These are phyloP conservation scores for Tulasnella sp. DNA, from an alignment of 768 basidiomycete genomes.

Conservation along the genomic window DNA sequence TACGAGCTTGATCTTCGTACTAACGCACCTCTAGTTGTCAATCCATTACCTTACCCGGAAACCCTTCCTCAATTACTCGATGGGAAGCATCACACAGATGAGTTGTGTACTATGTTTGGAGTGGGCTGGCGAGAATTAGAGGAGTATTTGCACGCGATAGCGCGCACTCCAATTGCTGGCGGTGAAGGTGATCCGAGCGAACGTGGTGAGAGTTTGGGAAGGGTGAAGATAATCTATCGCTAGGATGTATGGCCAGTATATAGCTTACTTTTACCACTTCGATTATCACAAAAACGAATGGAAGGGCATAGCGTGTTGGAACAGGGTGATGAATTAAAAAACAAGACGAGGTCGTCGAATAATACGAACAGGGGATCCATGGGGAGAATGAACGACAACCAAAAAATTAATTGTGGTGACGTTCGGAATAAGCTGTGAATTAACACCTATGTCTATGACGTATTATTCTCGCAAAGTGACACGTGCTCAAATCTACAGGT, in stretches of 20 bases:
- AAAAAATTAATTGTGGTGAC: not conserved
- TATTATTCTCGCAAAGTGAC: not conserved
- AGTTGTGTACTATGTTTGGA: constrained; percentile 70
- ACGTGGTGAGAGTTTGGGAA: constrained; percentile 55
- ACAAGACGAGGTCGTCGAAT: too few relatives aligned
- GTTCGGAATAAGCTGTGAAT: not conserved
- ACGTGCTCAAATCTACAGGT: constrained; percentile 22
- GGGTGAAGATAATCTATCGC: constrained; percentile 65
- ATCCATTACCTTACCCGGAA: constrained; percentile 20
- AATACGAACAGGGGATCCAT: too few relatives aligned
- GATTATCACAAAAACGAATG: too few relatives aligned
- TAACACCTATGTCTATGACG: not conserved
- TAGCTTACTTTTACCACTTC: too few relatives aligned
- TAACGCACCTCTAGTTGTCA: constrained; percentile 10
- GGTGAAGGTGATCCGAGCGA: constrained; percentile 28
- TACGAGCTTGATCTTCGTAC: too few relatives aligned
- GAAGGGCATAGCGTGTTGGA: too few relatives aligned
- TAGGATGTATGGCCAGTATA: too few relatives aligned
- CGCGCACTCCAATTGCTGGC: constrained; percentile 23
- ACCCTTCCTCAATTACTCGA: constrained; percentile 43
- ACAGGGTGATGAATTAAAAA: too few relatives aligned
- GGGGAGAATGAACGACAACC: too few relatives aligned
- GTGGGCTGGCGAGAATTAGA: constrained; percentile 74
- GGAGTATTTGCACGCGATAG: constrained; percentile 30
- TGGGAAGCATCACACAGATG: constrained; percentile 87